Conservation (phyloP, 2,329 filamentous ascomycete genomes). For the Keithomyces neogunnii region DNA sequence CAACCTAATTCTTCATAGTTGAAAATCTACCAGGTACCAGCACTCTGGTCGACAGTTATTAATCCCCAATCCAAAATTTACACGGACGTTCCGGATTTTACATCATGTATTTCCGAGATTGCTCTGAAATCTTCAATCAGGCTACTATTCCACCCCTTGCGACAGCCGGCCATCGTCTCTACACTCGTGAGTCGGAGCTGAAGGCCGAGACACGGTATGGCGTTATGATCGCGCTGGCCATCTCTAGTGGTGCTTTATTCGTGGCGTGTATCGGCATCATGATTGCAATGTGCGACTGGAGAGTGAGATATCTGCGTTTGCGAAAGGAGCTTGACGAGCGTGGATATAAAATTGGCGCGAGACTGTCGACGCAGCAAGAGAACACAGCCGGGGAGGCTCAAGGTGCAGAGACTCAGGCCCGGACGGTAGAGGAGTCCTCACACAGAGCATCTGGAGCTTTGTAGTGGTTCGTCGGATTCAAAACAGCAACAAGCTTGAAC, state of each 20-base stretch:
- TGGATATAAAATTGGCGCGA: slow-evolving; percentile 2
- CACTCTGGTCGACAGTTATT: not conserved
- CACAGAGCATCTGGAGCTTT: slow-evolving; percentile 6
- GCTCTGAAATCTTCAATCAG: not conserved
- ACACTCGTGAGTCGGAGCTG: slow-evolving; percentile 6
- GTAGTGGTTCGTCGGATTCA: not conserved
- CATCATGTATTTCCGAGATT: not conserved
- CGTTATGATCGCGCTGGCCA: slow-evolving; percentile 8
- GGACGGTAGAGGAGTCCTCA: not conserved
- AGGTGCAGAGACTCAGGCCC: not conserved
- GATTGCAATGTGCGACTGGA: slow-evolving; percentile 8
- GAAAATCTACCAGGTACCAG: not conserved
- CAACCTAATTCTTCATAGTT: not conserved
- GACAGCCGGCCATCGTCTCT: not conserved
- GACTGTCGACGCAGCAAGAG: not conserved
- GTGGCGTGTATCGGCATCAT: slow-evolving; percentile 7
- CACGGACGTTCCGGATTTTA: not conserved
- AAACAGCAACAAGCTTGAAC: not conserved
- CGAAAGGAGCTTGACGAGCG: slow-evolving; percentile 6
- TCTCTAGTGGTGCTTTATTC: slow-evolving; percentile 9
- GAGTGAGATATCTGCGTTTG: slow-evolving; percentile 7
- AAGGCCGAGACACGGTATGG: slow-evolving; percentile 5
- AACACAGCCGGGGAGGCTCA: not conserved
- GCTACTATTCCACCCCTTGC: not conserved
- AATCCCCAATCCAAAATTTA: too few species aligned